Evolutionary conservation across 441 rosid genomes (phyloP), one percentile per base, ranked within the genome.

Genomic region (Dalechampia spathulata): DNA sequence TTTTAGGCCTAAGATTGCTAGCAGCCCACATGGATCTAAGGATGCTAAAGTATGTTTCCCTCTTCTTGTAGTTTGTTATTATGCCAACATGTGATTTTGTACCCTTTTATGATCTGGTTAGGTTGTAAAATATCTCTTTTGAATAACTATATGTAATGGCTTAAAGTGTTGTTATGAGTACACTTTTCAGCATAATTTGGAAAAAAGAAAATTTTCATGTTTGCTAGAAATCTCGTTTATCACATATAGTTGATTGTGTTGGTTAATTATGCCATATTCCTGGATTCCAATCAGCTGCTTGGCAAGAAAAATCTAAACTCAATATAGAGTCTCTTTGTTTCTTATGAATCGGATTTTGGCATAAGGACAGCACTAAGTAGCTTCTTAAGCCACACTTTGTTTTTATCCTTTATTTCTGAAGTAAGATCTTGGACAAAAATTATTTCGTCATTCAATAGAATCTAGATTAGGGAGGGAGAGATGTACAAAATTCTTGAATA

Each of bases 1-100:
- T 0, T 90, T 93, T 62, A 81, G 82, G 57, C 95, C 99, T 17
- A 90, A 90, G 74, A 87, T 93, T 70, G 90, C 87, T 52, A 82
- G 74, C 72, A 87, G 97, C 62, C 97, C 97, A 11, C 84, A 77
- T 55, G 86, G 75, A 63, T 68, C 68, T 62, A 73, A 60, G 47
- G 84, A 82, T 64, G 60, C 67, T 41, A 79, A 66, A 74, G 98
- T 87, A 83, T 11, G 77, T 51, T 2, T 39, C 22, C 6, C n/a
- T 42, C 13, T n/a, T n/a, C 4, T 53, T 54, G 0, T 11, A 40
- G 14, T 46, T 28, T 47, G 32, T 6, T 8, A 22, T 63, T 17
- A 47, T 47, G 48, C 30, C 6, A 16, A 53, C 26, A 43, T 25
- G 38, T 61, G 44, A 61, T 61, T 3, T 44, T 34, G 1, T 45